A percentile compares a stretch with the other conserved stretches of the same genome.
Evolutionary conservation across 441 rosid species (phyloP).

Genomic region (Euphorbia celastroides): DNA sequence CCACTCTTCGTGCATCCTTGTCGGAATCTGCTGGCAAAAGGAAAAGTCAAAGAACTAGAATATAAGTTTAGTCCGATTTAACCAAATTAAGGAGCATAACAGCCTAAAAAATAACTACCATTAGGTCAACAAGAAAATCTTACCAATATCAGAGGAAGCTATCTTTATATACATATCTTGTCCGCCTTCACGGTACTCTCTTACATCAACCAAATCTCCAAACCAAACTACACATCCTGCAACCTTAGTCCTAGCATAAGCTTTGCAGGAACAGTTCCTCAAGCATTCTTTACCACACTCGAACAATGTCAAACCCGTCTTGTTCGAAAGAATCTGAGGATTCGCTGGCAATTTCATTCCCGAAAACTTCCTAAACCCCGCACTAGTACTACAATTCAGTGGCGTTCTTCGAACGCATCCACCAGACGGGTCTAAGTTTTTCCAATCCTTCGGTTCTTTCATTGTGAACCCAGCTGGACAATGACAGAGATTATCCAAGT

Average conservation of each 20-base stretch:
- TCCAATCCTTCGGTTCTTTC: slow-evolving; percentile 24
- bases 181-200: slow-evolving; percentile 23
- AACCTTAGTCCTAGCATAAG: slow-evolving; percentile 23
- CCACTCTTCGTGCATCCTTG: background rate
- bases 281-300: slow-evolving; percentile 31
- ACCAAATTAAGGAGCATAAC: background rate
- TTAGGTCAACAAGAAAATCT: slow-evolving; percentile 1
- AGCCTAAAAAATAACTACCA: background rate
- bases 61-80: background rate
- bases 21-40: background rate
- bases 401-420: slow-evolving; percentile 27
- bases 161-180: slow-evolving; percentile 30
- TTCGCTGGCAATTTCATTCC: slow-evolving; percentile 30
- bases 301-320: slow-evolving; percentile 4
- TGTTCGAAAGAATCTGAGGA: background rate
- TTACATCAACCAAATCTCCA: slow-evolving; percentile 37
- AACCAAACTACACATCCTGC: slow-evolving; percentile 45
- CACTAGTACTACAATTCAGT: slow-evolving; percentile 18
- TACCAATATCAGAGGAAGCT: slow-evolving; percentile 27
- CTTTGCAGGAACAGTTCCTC: slow-evolving; percentile 34
- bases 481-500: slow-evolving; percentile 21
- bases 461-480: slow-evolving; percentile 38
- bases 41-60: too few species aligned
- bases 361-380: slow-evolving; percentile 23
- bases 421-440: slow-evolving; percentile 9